Conservation (phyloP, 495 filamentous ascomycete genomes). For the Parachaetomium inaequale region DNA sequence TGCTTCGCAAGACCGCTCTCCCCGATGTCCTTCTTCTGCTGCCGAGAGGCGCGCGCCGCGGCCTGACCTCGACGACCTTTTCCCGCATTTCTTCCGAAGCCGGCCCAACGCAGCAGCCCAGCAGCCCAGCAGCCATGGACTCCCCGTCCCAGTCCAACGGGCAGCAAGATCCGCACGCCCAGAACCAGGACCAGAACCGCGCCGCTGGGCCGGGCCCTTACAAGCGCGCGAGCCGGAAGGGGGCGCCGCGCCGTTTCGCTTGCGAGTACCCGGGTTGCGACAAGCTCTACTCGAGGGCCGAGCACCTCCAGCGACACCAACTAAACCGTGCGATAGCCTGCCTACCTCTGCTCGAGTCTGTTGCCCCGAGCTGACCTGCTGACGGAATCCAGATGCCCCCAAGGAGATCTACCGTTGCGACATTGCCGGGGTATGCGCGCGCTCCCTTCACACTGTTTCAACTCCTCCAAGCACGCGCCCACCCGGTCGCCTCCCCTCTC, state of each 20-base stretch:
- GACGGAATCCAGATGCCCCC: slow-evolving; percentile 73
- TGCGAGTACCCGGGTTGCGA: slow-evolving; percentile 83
- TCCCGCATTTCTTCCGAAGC: slow-evolving; percentile 3
- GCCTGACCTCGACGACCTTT: background rate
- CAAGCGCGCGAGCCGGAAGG: slow-evolving; percentile 50
- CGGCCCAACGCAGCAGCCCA: background rate
- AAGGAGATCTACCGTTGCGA: slow-evolving; percentile 95
- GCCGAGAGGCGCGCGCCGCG: slow-evolving; percentile 15
- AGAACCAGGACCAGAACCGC: background rate
- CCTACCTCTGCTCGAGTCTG: background rate
- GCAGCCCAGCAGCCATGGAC: slow-evolving; percentile 13
- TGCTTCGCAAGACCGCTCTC: background rate
- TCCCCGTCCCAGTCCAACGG: no score
- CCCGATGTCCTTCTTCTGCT: slow-evolving; percentile 3
- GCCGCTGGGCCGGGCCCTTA: slow-evolving; percentile 26
- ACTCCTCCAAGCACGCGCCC: background rate
- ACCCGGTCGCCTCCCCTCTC: background rate
- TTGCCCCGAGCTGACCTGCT: slow-evolving; percentile 23
- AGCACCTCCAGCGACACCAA: slow-evolving; percentile 71
- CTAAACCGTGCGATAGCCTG: slow-evolving; percentile 40
- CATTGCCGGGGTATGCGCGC: slow-evolving; percentile 56
- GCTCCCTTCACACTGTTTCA: background rate
- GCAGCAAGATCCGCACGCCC: slow-evolving; percentile 8
- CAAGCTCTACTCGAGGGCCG: slow-evolving; percentile 91
- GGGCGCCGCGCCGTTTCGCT: slow-evolving; percentile 58